These are phyloP conservation scores for Diplodia scrobiculata DNA, from an alignment of 2,329 filamentous ascomycete genomes.

Conservation along the genomic window DNA sequence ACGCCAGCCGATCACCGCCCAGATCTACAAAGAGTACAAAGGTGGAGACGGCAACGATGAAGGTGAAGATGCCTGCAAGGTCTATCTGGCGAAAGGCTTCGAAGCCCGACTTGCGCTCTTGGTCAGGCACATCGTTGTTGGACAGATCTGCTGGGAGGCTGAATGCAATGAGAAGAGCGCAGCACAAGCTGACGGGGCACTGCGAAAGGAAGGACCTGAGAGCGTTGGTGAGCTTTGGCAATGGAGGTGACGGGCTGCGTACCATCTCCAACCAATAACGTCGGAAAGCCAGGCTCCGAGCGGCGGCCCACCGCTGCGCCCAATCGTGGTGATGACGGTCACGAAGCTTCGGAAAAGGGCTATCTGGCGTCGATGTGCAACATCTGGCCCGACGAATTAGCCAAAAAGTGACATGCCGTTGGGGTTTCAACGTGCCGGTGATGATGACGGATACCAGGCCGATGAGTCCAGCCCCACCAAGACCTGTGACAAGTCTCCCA, in stretches of 20 bases:
- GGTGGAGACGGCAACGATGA: not conserved
- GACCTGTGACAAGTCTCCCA: not conserved
- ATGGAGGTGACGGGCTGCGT: not conserved
- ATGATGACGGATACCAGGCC: constrained; percentile 4
- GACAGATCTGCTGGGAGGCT: not conserved
- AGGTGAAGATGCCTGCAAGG: not conserved
- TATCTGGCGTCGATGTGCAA: not conserved
- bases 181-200: not conserved
- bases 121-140: not conserved
- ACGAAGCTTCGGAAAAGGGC: not conserved
- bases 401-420: too few relatives aligned
- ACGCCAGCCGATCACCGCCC: not conserved
- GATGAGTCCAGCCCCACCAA: not conserved
- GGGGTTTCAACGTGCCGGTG: not conserved
- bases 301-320: not conserved
- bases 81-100: not conserved
- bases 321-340: not conserved
- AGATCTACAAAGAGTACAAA: not conserved
- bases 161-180: not conserved
- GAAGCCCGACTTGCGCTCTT: not conserved
- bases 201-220: not conserved
- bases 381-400: not conserved
- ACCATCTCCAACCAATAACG: not conserved
- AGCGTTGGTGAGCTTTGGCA: not conserved
- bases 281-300: not conserved